phyloP scores from a whole-genome alignment of 805 yeast species.

The Suhomyces sp. region DNA sequence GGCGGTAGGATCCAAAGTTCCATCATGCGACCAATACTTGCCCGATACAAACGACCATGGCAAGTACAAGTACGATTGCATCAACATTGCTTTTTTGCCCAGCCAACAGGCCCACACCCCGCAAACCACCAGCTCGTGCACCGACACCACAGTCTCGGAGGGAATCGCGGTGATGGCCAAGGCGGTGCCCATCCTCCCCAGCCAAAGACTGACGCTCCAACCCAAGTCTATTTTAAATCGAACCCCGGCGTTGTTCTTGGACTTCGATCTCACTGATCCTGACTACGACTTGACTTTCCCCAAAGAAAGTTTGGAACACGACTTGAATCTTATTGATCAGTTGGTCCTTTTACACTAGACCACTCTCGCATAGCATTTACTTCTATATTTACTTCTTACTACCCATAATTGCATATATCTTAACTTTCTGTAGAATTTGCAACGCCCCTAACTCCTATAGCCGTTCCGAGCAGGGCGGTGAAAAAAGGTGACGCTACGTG shows the following conservation, averaged over 20 bases:
- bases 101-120: not conserved
- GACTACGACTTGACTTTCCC: slow-evolving; percentile 1
- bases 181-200: slow-evolving; percentile 5
- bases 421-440: too few relatives aligned
- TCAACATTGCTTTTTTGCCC: slow-evolving; percentile 11
- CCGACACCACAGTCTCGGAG: not conserved
- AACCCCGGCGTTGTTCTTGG: not conserved
- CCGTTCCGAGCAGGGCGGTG: not conserved
- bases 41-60: not conserved
- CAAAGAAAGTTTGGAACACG: slow-evolving; percentile 9
- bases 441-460: not conserved
- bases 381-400: not conserved
- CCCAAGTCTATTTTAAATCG: not conserved
- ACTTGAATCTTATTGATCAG: slow-evolving; percentile 8
- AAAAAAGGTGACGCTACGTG: not conserved
- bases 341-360: slow-evolving; percentile 1
- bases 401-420: not conserved
- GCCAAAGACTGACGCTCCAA: slow-evolving; percentile 2
- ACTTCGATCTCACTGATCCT: slow-evolving; percentile 5
- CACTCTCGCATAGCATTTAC: not conserved
- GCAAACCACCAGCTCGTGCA: not conserved
- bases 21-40: slow-evolving; percentile 6
- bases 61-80: slow-evolving; percentile 12
- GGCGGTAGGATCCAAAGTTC: slow-evolving; percentile 1
- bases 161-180: not conserved